Base-by-base conservation (phyloP, 495 filamentous ascomycete genomes). In the Pseudevernia furfuracea region DNA sequence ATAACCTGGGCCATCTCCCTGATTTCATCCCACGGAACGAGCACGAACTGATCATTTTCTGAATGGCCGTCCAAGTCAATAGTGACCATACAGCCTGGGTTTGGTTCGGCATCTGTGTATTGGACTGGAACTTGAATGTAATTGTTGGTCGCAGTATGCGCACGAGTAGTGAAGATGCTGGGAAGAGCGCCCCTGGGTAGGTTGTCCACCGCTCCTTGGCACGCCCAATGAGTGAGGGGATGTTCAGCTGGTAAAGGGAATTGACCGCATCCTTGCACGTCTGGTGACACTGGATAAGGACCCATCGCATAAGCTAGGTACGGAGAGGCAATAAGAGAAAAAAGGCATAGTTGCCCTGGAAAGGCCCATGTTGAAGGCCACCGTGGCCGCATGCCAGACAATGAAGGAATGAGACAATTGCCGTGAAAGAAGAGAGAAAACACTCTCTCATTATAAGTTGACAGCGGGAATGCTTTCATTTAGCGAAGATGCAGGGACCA, bases 61-160 rank as follows among this genome's bases (percentile, higher is more conserved):
- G 62, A 64, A 46, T 59, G 62, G 12, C 62, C 62, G 19, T 64
- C 52, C 48, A 64, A 38, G 19, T 64, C 53, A 14, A 59, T 55
- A 9, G 39, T 59, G 21, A 64, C 37, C 36, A 34, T 34, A 32
- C 37, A 58, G 39, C 11, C 11, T 14, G 58, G 28, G 7, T 11
- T n/a, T 9, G 39, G 15, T 30, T 17, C n/a, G 10, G 10, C 9
- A 21, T 62, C 19, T 19, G 7, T 28, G 30, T 53, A 62, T 2
- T 4, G 25, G 12, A 62, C 21, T 25, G 43, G 60, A 36, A 62
- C 43, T 55, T 62, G 44, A 4, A 43, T 44, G 37, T 44, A 32
- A 9, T 60, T 60, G 28, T 44, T 46, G 25, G 28, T 15, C 46
- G 58, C 25, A 9, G 38, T 46, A 19, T n/a, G 43, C 46, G 25